Percentiles rank a stretch among this genome's conserved stretches.
phyloP scores from a whole-genome alignment of 352 stramenopile genomes.

The Globisporangium megalacanthum region DNA sequence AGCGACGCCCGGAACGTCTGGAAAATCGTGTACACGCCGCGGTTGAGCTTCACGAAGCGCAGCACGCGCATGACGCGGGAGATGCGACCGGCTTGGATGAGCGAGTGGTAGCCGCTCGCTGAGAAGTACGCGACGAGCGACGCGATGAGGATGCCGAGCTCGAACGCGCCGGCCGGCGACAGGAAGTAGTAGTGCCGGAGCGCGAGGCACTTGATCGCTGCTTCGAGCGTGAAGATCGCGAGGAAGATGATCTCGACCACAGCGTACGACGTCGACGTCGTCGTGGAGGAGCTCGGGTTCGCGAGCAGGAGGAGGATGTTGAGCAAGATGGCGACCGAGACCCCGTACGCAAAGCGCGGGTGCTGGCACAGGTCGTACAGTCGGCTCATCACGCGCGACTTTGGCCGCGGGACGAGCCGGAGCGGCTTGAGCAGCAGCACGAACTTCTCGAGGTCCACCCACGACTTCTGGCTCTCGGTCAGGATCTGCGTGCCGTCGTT shows the following conservation, averaged over 20 bases:
- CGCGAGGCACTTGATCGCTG: constrained; percentile 47
- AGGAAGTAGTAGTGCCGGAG: constrained; percentile 66
- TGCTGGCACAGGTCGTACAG: constrained; percentile 62
- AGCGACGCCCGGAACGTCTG: constrained; percentile 71
- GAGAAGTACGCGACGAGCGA: constrained; percentile 66
- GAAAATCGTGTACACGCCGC: constrained; percentile 67
- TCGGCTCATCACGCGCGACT: constrained; percentile 16
- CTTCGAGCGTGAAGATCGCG: constrained; percentile 48
- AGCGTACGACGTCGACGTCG: constrained; percentile 29
- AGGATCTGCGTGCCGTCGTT: constrained; percentile 81
- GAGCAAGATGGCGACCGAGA: constrained; percentile 62
- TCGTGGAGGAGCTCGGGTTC: constrained; percentile 32
- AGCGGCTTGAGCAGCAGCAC: constrained; percentile 64
- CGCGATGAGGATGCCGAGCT: constrained; percentile 52
- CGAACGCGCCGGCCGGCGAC: constrained; percentile 45
- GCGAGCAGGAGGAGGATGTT: constrained; percentile 66
- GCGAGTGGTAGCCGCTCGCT: constrained; percentile 47
- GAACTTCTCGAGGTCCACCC: constrained; percentile 79
- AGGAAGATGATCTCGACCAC: constrained; percentile 73
- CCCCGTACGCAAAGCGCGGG: constrained; percentile 40
- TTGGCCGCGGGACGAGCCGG: constrained; percentile 43
- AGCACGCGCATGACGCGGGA: constrained; percentile 78
- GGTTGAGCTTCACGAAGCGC: constrained; percentile 68
- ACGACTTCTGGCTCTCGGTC: constrained; percentile 71
- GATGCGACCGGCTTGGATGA: constrained; percentile 65